Conservation (phyloP, 1,284 basidiomycete species). For the Marasmius tenuissimus region DNA sequence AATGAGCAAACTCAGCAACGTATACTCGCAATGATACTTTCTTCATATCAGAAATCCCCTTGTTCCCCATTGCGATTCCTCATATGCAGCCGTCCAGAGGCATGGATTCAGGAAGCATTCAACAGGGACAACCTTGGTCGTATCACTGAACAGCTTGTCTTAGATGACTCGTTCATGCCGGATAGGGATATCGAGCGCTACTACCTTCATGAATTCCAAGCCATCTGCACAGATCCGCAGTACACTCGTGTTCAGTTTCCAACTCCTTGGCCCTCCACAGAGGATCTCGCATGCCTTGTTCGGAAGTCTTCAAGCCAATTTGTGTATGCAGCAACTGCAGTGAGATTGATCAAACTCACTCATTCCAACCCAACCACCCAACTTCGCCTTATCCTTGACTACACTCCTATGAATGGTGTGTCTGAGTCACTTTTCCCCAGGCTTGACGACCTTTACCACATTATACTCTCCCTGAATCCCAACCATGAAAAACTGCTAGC, state of each 20-base stretch:
- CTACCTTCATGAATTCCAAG: not conserved
- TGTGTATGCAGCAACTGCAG: conserved; percentile 25
- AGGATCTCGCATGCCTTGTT: conserved; percentile 19
- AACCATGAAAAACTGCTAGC: not conserved
- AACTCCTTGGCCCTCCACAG: conserved; percentile 17
- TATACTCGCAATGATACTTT: not conserved
- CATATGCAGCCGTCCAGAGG: conserved; percentile 23
- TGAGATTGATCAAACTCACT: conserved; percentile 21
- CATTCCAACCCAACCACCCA: conserved; percentile 20
- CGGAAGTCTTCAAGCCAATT: conserved; percentile 22
- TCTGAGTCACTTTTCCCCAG: conserved; percentile 7
- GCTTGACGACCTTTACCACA: conserved; percentile 19
- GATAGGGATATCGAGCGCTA: not conserved
- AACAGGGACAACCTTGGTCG: not conserved
- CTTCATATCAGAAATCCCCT: not conserved
- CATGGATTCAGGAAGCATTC: conserved; percentile 21
- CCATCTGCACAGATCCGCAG: not conserved
- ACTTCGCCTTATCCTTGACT: conserved; percentile 18
- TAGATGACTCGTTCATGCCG: not conserved
- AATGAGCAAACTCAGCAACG: not conserved
- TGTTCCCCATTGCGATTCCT: conserved; percentile 23
- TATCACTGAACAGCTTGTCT: not conserved
- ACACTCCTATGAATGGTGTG: not conserved
- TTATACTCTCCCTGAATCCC: not conserved
- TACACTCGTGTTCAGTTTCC: not conserved